Evolutionary conservation across 2,329 filamentous ascomycete species (phyloP), one percentile per base, ranked within the genome.

Genomic region (Huntiella moniliformis): DNA sequence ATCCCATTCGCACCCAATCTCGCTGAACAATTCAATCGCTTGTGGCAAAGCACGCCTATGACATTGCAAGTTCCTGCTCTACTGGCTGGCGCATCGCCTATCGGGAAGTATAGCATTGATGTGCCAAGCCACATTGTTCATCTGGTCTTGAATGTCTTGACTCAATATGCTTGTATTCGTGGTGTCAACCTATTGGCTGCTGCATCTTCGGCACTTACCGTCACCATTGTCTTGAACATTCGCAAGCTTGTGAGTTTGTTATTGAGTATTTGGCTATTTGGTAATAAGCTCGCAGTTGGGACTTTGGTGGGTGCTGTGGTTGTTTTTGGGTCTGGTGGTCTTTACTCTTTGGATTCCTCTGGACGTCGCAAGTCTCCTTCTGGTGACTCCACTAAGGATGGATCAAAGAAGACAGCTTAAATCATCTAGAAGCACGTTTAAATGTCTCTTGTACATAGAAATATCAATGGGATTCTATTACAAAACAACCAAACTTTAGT

Each of bases 151-250:
- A 92, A 92, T 55, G 84, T 92, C 0, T 58, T 92, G 42, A 96
- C 91, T 3, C 91, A 98, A 61, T 85, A 95, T 56, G 74, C 86
- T 17, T 98, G 91, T 60, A 96, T 98, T 52, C 82, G 87, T 3
- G 91, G 91, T 1, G 91, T 98, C 48, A 96, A 96, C 54, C 71
- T 94, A n/a, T 69, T 98, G 4, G 87, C 84, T 1, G 83, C 88
- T 1, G 80, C 79, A 46, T 84, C 84, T 3, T 88, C 87, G 3
- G 92, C 91, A 0, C 70, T 98, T 46, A 96, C 91, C 0, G 91
- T 98, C 17, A 95, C 88, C 1, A 93, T 98, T 54, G 86, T 96
- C 41, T 68, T 98, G 50, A 98, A 96, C 59, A 82, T 98, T 50
- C 74, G 91, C 54, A 98, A 98, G 62, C 67, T 98, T 15, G 80